Conservation (phyloP, 78 protist genomes). For the Dictyostelium purpureum region DNA sequence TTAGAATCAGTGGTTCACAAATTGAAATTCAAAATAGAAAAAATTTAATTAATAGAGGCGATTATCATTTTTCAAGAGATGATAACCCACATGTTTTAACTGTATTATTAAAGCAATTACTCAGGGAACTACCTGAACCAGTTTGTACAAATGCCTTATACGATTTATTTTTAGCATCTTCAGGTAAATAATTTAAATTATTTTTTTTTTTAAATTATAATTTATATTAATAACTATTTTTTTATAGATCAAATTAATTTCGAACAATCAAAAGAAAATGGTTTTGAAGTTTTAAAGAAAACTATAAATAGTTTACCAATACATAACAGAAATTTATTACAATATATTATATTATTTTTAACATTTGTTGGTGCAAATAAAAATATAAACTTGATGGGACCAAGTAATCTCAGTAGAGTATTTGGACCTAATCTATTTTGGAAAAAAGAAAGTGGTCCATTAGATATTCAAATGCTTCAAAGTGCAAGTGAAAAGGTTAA, state of each 20-base stretch:
- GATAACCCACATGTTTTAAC: conserved; percentile 62
- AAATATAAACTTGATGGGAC: conserved; percentile 10
- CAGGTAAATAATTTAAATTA: not conserved
- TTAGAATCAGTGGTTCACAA: conserved; percentile 27
- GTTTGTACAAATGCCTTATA: conserved; percentile 58
- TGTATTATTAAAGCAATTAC: conserved; percentile 24
- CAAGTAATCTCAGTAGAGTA: conserved; percentile 36
- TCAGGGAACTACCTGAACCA: conserved; percentile 72
- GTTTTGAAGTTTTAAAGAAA: conserved; percentile 45
- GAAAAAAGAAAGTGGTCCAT: conserved; percentile 36
- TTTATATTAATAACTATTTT: not conserved
- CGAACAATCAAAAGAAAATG: conserved; percentile 4
- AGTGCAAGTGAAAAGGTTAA: conserved; percentile 57
- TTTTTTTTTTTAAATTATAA: not conserved
- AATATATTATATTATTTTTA: conserved; percentile 12
- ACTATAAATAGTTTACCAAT: conserved; percentile 29
- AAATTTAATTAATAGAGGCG: conserved; percentile 29
- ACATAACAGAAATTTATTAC: conserved; percentile 17
- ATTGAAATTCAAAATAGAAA: conserved; percentile 33
- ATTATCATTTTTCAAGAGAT: conserved; percentile 25
- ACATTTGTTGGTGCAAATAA: conserved; percentile 29
- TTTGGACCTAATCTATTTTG: conserved; percentile 76
- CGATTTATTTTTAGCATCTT: conserved; percentile 48
- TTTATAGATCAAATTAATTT: conserved; percentile 18
- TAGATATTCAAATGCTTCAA: conserved; percentile 43